A percentile compares a stretch with the other conserved stretches of the same genome.
These are phyloP conservation scores for Quercus mongolica DNA, from an alignment of 306 rosid species.

Conservation along the genomic window DNA sequence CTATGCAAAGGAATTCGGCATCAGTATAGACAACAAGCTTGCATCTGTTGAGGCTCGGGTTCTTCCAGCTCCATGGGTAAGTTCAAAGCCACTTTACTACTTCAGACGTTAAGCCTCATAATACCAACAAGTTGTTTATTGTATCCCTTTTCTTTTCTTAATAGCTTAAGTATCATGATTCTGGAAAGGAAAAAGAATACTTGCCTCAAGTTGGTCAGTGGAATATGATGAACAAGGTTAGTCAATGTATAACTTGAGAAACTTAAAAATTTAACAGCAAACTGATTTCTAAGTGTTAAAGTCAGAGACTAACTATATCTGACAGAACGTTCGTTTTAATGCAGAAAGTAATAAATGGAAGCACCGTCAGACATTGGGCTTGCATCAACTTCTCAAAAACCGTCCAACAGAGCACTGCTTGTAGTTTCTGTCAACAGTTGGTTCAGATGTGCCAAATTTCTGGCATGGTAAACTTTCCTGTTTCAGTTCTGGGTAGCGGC, in stretches of 20 bases:
- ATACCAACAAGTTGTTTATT: background rate
- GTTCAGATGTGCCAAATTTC: constrained; percentile 61
- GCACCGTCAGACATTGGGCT: constrained; percentile 47
- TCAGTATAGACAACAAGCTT: constrained; percentile 37
- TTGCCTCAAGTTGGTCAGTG: constrained; percentile 52
- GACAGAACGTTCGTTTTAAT: constrained; percentile 8
- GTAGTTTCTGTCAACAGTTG: constrained; percentile 52
- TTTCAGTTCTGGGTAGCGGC: background rate
- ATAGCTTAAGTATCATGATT: constrained; percentile 40
- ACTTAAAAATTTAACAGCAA: background rate
- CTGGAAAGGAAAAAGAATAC: constrained; percentile 43
- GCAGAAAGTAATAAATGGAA: constrained; percentile 59
- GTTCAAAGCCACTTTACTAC: background rate
- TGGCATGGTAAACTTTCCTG: constrained; percentile 47
- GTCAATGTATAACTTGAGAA: background rate
- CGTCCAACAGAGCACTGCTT: constrained; percentile 46
- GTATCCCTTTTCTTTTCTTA: constrained; percentile 7
- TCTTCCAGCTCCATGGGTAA: constrained; percentile 56
- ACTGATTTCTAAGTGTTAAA: background rate
- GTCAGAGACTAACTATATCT: background rate
- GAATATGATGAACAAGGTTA: constrained; percentile 55
- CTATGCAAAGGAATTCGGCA: constrained; percentile 42
- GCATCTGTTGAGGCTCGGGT: constrained; percentile 45
- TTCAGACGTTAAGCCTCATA: background rate
- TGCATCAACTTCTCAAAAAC: constrained; percentile 52